These are phyloP conservation scores for Iris macrosiphon DNA, from an alignment of 106 monocot genomes.

Conservation along the genomic window DNA sequence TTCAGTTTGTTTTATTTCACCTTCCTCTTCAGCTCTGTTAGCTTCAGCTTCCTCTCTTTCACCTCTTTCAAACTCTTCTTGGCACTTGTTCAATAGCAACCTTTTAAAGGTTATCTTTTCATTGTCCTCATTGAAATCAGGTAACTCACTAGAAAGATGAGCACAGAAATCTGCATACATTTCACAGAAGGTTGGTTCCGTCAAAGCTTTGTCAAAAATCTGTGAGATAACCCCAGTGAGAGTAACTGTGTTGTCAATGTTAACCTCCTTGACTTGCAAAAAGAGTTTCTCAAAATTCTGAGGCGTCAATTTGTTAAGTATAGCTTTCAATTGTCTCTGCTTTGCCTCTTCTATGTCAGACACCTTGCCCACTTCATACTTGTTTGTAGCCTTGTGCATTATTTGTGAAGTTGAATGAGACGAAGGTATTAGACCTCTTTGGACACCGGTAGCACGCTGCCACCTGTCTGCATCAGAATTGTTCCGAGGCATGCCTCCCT, in stretches of 20 bases:
- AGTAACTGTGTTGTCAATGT: constrained; percentile 43
- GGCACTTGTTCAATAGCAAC: constrained; percentile 80
- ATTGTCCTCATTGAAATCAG: constrained; percentile 59
- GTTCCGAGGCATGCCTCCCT: constrained; percentile 28
- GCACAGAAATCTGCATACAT: constrained; percentile 90
- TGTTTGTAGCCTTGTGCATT: constrained; percentile 71
- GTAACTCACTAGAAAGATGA: constrained; percentile 51
- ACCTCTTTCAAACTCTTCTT: constrained; percentile 90
- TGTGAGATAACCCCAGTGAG: constrained; percentile 76
- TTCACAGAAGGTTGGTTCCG: constrained; percentile 83
- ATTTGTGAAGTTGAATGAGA: constrained; percentile 41
- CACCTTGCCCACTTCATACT: constrained; percentile 64
- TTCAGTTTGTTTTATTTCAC: constrained; percentile 41
- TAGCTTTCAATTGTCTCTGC: constrained; percentile 63
- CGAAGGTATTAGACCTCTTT: constrained; percentile 66
- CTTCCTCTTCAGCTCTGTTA: constrained; percentile 53
- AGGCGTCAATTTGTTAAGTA: constrained; percentile 79
- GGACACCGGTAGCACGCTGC: constrained; percentile 43
- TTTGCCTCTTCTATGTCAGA: constrained; percentile 57
- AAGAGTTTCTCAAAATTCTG: constrained; percentile 78
- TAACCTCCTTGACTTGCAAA: constrained; percentile 58
- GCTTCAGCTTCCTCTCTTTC: constrained; percentile 67
- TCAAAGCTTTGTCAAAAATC: constrained; percentile 86
- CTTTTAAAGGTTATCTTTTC: constrained; percentile 73
- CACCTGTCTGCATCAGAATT: constrained; percentile 73